Evolutionary conservation across 805 yeast species (phyloP), one percentile per base, ranked within the genome.

Genomic region (Spathaspora sp.): DNA sequence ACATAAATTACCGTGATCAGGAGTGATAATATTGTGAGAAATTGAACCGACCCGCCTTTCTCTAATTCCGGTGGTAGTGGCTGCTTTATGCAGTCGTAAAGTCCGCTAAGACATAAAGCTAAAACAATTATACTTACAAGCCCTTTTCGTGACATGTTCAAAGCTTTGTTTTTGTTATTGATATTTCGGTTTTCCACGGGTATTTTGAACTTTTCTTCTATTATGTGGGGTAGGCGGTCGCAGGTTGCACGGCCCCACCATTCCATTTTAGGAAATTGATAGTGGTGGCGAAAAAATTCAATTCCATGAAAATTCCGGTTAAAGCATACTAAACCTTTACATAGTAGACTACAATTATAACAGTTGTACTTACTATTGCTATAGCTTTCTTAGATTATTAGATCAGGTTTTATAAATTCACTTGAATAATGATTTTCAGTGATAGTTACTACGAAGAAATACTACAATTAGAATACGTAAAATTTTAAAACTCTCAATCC

Each of bases 21-120:
- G 42, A 63, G 52, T 29, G 62, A 54, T 42, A 56, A 31, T 40
- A 64, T 63, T 47, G 69, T 65, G 29, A 65, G 48, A 52, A 63
- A 65, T 50, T 64, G 68, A 44, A 53, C 55, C 18, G 61, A 58
- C 2, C 66, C 66, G 1, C 62, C 66, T 26, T 54, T 57, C 18
- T 29, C 51, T 42, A 65, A 50, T 39, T 57, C 55, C 16, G 56
- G 55, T 3, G 68, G 65, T 17, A 63, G 49, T 11, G 56, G 54
- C 16, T 60, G 42, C 5, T 6, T 39, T 10, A 38, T 16, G 10
- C 29, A 47, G 12, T 47, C 49, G 29, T 47, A 42, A 10, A 47
- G 32, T n/a, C 47, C 49, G 6, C 31, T 38, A 9, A 42, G 17
- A 47, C 47, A 38, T 17, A 47, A 12, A 20, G 23, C 11, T 26